phyloP scores from a whole-genome alignment of 441 rosid genomes.

The Eruca vesicaria region DNA sequence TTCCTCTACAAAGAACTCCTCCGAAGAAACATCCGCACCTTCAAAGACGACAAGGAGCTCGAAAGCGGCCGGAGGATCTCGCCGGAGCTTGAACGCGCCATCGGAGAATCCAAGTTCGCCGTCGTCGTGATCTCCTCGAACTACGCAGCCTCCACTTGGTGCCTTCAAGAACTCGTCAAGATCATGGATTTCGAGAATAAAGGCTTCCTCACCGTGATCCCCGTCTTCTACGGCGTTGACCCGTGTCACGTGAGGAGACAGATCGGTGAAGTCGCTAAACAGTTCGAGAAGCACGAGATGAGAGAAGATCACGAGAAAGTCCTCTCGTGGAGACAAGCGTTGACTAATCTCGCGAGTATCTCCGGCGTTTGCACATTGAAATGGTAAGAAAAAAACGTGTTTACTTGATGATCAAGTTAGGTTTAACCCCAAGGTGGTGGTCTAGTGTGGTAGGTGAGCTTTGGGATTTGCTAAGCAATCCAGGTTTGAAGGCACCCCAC shows the following conservation, averaged over 20 bases:
- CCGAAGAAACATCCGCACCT: constrained; percentile 31
- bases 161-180: constrained; percentile 45
- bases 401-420: background rate
- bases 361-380: constrained; percentile 32
- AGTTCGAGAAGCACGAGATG: constrained; percentile 27
- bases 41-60: constrained; percentile 46
- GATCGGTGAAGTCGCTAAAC: constrained; percentile 24
- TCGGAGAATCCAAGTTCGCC: constrained; percentile 39
- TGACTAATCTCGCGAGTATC: constrained; percentile 39
- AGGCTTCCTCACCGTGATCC: constrained; percentile 25
- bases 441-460: too few species aligned
- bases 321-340: constrained; percentile 40
- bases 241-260: constrained; percentile 44
- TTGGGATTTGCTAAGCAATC: too few species aligned
- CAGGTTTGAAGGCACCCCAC: too few species aligned
- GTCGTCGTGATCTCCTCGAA: constrained; percentile 38
- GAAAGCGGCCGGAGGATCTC: constrained; percentile 40
- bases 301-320: constrained; percentile 31
- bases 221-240: constrained; percentile 44
- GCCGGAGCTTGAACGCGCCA: constrained; percentile 36
- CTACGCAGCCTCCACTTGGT: constrained; percentile 45
- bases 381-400: constrained; percentile 13
- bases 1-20: constrained; percentile 36
- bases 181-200: constrained; percentile 29
- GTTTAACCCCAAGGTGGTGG: too few species aligned